Evolutionary conservation across 352 stramenopile genomes (phyloP), one percentile per base, ranked within the genome.

Genomic region (Aphanomyces astaci): DNA sequence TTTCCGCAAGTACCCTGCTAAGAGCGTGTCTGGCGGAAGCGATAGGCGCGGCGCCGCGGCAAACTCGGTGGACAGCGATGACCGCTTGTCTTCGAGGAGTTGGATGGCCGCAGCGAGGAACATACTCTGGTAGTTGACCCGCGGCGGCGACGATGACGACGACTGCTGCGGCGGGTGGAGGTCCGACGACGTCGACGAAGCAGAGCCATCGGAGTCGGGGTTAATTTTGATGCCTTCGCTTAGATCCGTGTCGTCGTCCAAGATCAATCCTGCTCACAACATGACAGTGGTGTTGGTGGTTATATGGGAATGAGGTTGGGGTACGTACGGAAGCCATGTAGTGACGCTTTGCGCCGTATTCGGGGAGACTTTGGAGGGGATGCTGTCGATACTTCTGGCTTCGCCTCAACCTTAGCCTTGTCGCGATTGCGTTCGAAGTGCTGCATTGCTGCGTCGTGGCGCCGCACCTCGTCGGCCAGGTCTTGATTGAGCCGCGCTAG

Each of bases 71-170:
- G 13, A 27, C 28, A 7, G 24, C 22, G 17, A 24, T 5, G 49
- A 51, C 17, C 13, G 11, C 27, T 59, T 59, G 22, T 59, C 43
- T 19, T 68, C 62, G 17, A 68, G 51, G 62, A 68, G 62, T 49
- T 68, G 62, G 19, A 68, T 51, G 13, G 62, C 62, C 17, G 62
- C 62, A 7, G 62, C 51, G 51, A 68, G 62, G 30, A 68, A 68
- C 17, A 68, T 40, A 11, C 39, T 59, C 27, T 68, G 62, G 62
- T 68, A 68, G 22, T 33, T 68, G 17, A 30, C 4, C 15, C 56
- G 51, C 13, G 11, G 19, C 4, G 19, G 51, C 51, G 24, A 25
- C 27, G 5, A 2, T 9, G 46, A 25, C 46, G 25, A 31, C n/a
- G 46, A n/a, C 2, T 28, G 25, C 11, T n/a, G 46, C 22, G 46